A percentile compares a stretch with the other conserved stretches of the same genome.
These are phyloP conservation scores for Trichoderma pleuroti DNA, from an alignment of 2,329 filamentous ascomycete species.

Conservation along the genomic window DNA sequence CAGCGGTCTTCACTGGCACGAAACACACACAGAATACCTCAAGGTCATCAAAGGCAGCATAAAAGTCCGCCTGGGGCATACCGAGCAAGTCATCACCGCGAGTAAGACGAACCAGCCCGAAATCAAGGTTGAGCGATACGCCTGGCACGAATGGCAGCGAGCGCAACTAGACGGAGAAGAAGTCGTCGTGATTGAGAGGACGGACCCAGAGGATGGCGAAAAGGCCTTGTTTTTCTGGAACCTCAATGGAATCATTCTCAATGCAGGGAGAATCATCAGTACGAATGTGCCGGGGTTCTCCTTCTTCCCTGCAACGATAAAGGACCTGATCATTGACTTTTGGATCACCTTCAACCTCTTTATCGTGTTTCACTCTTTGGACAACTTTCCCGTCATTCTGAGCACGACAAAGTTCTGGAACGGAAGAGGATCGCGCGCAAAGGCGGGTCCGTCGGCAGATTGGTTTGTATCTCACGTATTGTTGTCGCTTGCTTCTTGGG, in stretches of 20 bases:
- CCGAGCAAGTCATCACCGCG: slow-evolving; percentile 23
- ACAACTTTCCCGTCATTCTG: slow-evolving; percentile 32
- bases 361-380: slow-evolving; percentile 28
- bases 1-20: slow-evolving; percentile 49
- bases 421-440: not conserved
- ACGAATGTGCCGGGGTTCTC: not conserved
- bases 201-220: slow-evolving; percentile 41
- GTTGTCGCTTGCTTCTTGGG: slow-evolving; percentile 13
- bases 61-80: slow-evolving; percentile 24
- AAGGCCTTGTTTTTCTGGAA: slow-evolving; percentile 51
- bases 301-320: slow-evolving; percentile 17
- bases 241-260: slow-evolving; percentile 41
- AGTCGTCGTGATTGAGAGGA: slow-evolving; percentile 44
- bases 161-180: slow-evolving; percentile 34
- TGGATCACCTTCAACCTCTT: slow-evolving; percentile 32
- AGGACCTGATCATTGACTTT: slow-evolving; percentile 23
- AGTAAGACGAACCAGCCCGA: slow-evolving; percentile 25
- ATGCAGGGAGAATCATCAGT: slow-evolving; percentile 20
- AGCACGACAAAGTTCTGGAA: slow-evolving; percentile 16
- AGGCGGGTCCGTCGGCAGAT: slow-evolving; percentile 7
- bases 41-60: slow-evolving; percentile 39
- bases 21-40: slow-evolving; percentile 44
- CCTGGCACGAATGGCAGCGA: slow-evolving; percentile 47
- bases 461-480: slow-evolving; percentile 18
- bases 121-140: slow-evolving; percentile 35